Evolutionary conservation across 768 basidiomycete species (phyloP), one percentile per base, ranked within the genome.

Genomic region (Suillus americanus): DNA sequence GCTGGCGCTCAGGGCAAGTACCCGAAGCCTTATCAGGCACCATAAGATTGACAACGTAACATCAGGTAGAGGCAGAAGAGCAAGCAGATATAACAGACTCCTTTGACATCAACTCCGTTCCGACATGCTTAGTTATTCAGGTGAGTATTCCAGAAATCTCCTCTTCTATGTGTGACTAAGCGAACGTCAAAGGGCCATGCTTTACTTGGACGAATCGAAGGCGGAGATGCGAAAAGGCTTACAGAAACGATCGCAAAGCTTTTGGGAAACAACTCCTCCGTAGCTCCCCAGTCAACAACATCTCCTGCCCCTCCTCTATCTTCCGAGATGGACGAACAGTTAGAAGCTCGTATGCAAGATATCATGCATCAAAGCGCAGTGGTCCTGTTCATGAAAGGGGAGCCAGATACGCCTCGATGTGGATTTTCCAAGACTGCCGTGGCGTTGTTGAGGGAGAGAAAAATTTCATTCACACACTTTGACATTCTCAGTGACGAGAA

Each of bases 371-470:
- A 92, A 77, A 85, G 83, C 76, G 81, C 82, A 25, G 88, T 95
- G 13, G 89, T 97, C 33, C 71, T 96, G 64, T 95, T 96, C 82
- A 96, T 97, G 93, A 97, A 97, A 75, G 94, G 94, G 23, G 82
- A 78, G 60, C 93, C 94, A 0, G 83, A 88, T 38, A 80, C 78
- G 2, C 94, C 94, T 7, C 86, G 89, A 63, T 97, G 94, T 69
- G 94, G 94, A 2, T 97, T 95, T 74, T 93, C 91, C 5, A 80
- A 88, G 64, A 86, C 89, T 79, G 90, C 92, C 3, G 86, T 90
- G 14, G 82, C 75, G 3, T 75, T 95, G 57, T 77, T 97, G 66
- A 79, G 83, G 66, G 88, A 89, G 2, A 80, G 90, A 63, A 77
- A 79, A 0, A 83, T 95, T 18, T 75, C 82, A 60, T 96, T 91